Percentiles rank a stretch among this genome's conserved stretches.
These are phyloP conservation scores for Sanghuangporus weigelae DNA, from an alignment of 1,284 basidiomycete species.

Conservation along the genomic window DNA sequence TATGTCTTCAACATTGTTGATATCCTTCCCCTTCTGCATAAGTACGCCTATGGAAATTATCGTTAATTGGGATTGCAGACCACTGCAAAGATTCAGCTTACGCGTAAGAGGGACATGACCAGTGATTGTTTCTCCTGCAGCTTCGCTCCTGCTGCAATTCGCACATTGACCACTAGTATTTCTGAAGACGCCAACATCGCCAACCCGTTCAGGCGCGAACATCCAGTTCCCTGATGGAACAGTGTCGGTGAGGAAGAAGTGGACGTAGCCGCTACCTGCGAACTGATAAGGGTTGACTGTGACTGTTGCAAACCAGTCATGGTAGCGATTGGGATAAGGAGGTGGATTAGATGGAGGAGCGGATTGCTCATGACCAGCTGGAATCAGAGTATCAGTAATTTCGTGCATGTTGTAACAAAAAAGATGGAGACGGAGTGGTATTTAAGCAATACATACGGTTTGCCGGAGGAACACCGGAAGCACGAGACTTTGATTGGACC, in stretches of 20 bases:
- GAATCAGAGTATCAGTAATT: not conserved
- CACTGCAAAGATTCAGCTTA: not conserved
- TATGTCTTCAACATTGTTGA: not conserved
- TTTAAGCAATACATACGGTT: not conserved
- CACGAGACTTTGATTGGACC: not conserved
- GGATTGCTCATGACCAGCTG: not conserved
- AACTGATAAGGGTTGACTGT: conserved; percentile 1
- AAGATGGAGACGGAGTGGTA: not conserved
- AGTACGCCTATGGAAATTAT: not conserved
- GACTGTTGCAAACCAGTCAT: not conserved
- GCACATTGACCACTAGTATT: conserved; percentile 5
- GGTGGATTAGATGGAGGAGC: not conserved
- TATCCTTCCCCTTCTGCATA: not conserved
- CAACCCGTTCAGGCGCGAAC: not conserved
- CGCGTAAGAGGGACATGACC: not conserved
- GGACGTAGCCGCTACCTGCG: not conserved
- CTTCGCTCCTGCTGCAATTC: not conserved
- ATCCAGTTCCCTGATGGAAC: conserved; percentile 1
- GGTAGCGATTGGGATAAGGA: not conserved
- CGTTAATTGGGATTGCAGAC: not conserved
- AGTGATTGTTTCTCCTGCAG: not conserved
- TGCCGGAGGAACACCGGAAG: not conserved
- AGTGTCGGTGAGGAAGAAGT: not conserved
- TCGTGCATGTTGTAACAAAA: not conserved
- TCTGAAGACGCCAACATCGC: conserved; percentile 1